A percentile compares a stretch with the other conserved stretches of the same genome.
phyloP scores from a whole-genome alignment of 192 early-diverging fungal species.

The Phycomyces nitens region DNA sequence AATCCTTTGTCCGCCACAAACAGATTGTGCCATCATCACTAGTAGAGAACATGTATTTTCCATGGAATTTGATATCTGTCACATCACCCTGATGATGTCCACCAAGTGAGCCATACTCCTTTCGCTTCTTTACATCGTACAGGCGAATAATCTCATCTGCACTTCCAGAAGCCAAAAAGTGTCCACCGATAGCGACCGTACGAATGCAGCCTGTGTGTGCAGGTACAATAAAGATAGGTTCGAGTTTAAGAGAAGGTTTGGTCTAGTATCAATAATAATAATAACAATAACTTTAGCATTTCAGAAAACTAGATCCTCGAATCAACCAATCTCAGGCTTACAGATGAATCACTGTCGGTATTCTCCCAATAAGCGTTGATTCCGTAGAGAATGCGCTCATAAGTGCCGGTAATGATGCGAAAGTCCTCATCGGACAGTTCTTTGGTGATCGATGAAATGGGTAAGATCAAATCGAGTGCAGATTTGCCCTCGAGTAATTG shows the following conservation, averaged over 20 bases:
- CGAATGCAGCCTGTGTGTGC: slow-evolving; percentile 96
- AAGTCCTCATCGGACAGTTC: slow-evolving; percentile 42
- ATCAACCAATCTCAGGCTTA: neutral
- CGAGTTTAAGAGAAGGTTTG: slow-evolving; percentile 39
- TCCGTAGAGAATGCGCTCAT: slow-evolving; percentile 97
- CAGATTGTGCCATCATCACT: slow-evolving; percentile 87
- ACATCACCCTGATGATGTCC: slow-evolving; percentile 89
- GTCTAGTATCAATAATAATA: too few species aligned
- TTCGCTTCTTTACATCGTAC: slow-evolving; percentile 81
- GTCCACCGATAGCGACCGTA: slow-evolving; percentile 68
- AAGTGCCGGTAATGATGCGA: slow-evolving; percentile 79
- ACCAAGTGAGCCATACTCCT: slow-evolving; percentile 87
- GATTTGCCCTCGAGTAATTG: neutral
- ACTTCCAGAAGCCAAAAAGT: slow-evolving; percentile 90
- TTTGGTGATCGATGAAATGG: slow-evolving; percentile 19
- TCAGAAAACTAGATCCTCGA: too few species aligned
- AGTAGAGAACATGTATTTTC: slow-evolving; percentile 82
- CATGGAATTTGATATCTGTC: slow-evolving; percentile 79
- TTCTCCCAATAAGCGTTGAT: slow-evolving; percentile 65
- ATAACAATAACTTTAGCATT: too few species aligned
- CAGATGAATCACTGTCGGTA: slow-evolving; percentile 14
- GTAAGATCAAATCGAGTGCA: slow-evolving; percentile 7
- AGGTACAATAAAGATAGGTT: slow-evolving; percentile 89
- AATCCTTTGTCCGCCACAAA: slow-evolving; percentile 92
- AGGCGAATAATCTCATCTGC: slow-evolving; percentile 91